Evolutionary conservation across 306 rosid species (phyloP), one percentile per base, ranked within the genome.

Genomic region (Mucuna pruriens): DNA sequence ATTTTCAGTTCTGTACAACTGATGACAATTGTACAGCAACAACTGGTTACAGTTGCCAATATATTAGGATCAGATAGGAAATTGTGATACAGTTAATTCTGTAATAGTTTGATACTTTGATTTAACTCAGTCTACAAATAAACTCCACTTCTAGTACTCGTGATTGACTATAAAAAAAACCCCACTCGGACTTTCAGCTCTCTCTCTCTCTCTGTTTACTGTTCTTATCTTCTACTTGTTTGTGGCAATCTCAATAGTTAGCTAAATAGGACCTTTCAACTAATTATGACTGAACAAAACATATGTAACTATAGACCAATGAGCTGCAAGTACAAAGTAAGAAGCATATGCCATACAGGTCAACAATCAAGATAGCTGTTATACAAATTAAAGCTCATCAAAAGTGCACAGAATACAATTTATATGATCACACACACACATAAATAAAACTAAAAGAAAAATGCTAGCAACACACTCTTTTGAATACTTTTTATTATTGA

Each of bases 311-410:
- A 73, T 39, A 65, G 19, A 66, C 9, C 38, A 82, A 61, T 65
- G 39, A 52, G n/a, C 66, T 67, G 23, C 45, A 46, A 54, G 15
- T 55, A 45, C 65, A 42, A 52, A 38, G 40, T 25, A 49, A n/a
- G 63, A 69, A 68, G 71, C 52, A 39, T 65, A 65, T 55, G 78
- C 70, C 39, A 71, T 65, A 71, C 46, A 74, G 11, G 71, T 77
- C 71, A 84, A 33, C 54, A 74, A 65, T 63, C 54, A 77, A 25
- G 13, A 74, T 51, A 60, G 55, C 33, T 80, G 42, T 33, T 40
- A 72, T 42, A 45, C 22, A 44, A 9, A 42, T 40, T 22, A 66
- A 16, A 58, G 23, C 13, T 64, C 51, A 74, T 58, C 42, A 82
- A 57, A 78, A 58, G 38, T 58, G 19, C 61, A 54, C 23, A 45